Evolutionary conservation across 306 rosid genomes (phyloP), one percentile per base, ranked within the genome.

Genomic region (Corylus avellana): DNA sequence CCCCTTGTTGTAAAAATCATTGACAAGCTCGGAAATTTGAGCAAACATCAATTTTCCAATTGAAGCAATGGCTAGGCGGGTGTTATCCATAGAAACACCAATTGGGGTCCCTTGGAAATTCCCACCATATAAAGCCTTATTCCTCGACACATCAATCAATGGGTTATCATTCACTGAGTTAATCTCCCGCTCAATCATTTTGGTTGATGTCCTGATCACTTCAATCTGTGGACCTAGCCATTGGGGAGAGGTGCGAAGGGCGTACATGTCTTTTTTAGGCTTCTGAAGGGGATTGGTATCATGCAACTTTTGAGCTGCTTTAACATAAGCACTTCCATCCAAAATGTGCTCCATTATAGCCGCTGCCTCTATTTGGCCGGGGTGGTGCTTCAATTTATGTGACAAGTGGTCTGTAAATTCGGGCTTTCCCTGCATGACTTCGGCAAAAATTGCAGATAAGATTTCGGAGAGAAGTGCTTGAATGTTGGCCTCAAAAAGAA

Each of bases 331-430:
- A 68, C 98, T 94, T 47, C 98, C 98, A 75, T 86, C 94, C 13
- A 94, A 79, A 77, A 94, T 91, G 85, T 94, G 96, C 77, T 94
- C 98, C 98, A 94, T 94, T 72, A 94, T 89, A 44, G 98, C 98
- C 2, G 97, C 98, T 59, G 98, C 98, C 75, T 94, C 98, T 81
- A 94, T 94, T 18, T 94, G 98, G 7, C 98, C 98, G 44, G 98
- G 98, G 47, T 94, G 98, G 72, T 91, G 98, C 77, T 94, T 94
- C 81, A 94, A 50, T 46, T 89, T 94, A 68, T 94, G 98, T 2
- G 94, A 91, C 87, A 94, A 82, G 59, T 94, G 97, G 64, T 94
- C 98, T 0, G 97, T 91, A 73, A 94, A 94, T 48, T 94, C 97
- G 0, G 94, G 94, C 37, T 92, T 94, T 29, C 98, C 98, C 51